Base-by-base conservation (phyloP, 352 stramenopile species). In the Globisporangium alternatum region DNA sequence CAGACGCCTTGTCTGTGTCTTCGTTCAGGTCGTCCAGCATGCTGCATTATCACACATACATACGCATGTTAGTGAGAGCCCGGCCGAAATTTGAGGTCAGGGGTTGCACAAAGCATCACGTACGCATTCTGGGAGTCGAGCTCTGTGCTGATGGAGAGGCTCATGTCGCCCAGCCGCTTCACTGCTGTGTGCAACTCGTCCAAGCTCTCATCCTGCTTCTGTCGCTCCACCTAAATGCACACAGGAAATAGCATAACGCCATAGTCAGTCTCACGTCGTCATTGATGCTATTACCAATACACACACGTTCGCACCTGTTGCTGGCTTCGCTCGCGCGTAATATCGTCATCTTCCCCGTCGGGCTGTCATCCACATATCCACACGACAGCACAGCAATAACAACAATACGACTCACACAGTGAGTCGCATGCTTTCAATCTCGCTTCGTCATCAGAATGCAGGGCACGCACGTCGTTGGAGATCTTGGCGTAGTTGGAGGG, bases 21-120 rank as follows among this genome's bases (percentile, higher is more conserved):
- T 88, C 80, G 56, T 75, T 95, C 62, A 95, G 67, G 39, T 95
- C 83, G 65, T 95, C 86, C 37, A 95, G 70, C 86, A 93, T 93
- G 41, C 86, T 95, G 71, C 64, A 68, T 10, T n/a, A 9, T 5
- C 30, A 30, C 15, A 30, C 43, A 28, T 15, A 19, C 13, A 12
- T 5, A 15, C 53, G 10, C 10, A 47, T 44, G 25, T 28, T 28
- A 28, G 25, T 28, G 25, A 28, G 25, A 28, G 25, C 25, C 25
- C 2, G 25, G 25, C 25, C 25, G 25, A 28, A 28, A 28, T 28
- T 28, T 28, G 25, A 28, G 25, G 25, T 28, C 25, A 28, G 25
- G 2, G 25, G 25, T 2, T 28, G 25, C 25, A 41, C 35, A 15
- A 4, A 41, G 4, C 8, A 33, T 47, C 7, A 53, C 74, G 60